Conservation (phyloP, 2,329 filamentous ascomycete species). For the Neofusicoccum laricinum region DNA sequence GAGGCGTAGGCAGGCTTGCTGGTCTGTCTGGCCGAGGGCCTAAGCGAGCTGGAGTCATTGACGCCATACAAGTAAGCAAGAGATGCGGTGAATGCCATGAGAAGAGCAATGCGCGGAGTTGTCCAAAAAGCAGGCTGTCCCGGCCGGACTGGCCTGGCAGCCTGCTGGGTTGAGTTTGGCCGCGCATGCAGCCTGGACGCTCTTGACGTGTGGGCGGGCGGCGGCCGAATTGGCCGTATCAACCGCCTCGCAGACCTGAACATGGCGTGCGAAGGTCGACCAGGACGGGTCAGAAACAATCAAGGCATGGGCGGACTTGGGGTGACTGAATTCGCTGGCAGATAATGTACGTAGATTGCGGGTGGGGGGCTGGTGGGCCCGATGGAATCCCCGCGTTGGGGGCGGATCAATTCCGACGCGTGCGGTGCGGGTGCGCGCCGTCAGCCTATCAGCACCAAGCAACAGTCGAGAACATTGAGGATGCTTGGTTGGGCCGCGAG, state of each 20-base stretch:
- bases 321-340: no score
- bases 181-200: conserved; percentile 25
- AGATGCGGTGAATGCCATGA: conserved; percentile 50
- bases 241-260: conserved; percentile 28
- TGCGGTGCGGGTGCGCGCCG: no score
- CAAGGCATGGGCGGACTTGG: no score
- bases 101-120: conserved; percentile 45
- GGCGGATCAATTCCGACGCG: no score
- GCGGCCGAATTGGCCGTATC: conserved; percentile 21
- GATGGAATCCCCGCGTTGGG: no score
- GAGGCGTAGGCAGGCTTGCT: conserved; percentile 46
- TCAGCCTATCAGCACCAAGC: no score
- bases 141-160: conserved; percentile 19
- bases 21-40: conserved; percentile 27
- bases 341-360: no score
- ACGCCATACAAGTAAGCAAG: conserved; percentile 51
- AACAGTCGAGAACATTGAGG: no score
- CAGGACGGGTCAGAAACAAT: no score
- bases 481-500: no score
- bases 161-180: conserved; percentile 26
- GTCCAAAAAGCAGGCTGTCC: conserved; percentile 43
- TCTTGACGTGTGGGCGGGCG: conserved; percentile 21
- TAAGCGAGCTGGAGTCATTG: conserved; percentile 28
- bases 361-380: no score
- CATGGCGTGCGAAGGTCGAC: conserved; percentile 22